Conservation (phyloP, 164 flowering plant genomes). For the Nymphaea colorata region DNA sequence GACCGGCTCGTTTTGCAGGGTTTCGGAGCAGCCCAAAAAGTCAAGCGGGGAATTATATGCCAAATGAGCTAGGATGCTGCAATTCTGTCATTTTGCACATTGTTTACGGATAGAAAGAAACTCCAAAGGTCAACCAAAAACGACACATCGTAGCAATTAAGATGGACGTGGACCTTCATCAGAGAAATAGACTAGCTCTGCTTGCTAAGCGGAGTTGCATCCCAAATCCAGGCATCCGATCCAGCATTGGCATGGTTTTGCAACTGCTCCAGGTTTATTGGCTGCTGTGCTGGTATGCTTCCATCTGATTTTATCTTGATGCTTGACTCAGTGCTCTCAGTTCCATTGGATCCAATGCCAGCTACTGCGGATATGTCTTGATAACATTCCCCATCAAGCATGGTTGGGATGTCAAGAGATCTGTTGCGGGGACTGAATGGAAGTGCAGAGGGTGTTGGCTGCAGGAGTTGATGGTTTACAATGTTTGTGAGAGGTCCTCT, state of each 20-base stretch:
- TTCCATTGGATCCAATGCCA: background rate
- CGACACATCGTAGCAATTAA: too few relatives aligned
- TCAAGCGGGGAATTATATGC: too few relatives aligned
- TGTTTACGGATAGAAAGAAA: too few relatives aligned
- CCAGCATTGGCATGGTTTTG: background rate
- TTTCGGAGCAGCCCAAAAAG: too few relatives aligned
- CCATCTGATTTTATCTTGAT: background rate
- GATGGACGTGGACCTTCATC: too few relatives aligned
- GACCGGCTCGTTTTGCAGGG: too few relatives aligned
- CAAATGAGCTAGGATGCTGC: too few relatives aligned
- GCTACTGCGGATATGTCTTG: background rate
- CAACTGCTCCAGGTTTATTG: background rate
- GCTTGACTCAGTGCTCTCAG: background rate
- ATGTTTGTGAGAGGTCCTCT: background rate
- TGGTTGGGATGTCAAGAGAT: background rate
- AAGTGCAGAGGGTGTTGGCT: background rate
- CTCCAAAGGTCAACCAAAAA: too few relatives aligned
- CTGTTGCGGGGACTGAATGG: background rate
- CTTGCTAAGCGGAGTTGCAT: background rate
- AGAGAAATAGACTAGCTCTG: background rate
- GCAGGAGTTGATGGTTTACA: background rate
- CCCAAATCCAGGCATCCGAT: background rate
- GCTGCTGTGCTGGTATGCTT: background rate
- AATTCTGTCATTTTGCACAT: too few relatives aligned
- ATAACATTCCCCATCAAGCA: background rate